A percentile compares a stretch with the other conserved stretches of the same genome.
These are phyloP conservation scores for Phoma sp. DNA, from an alignment of 2,329 filamentous ascomycete genomes.

Conservation along the genomic window DNA sequence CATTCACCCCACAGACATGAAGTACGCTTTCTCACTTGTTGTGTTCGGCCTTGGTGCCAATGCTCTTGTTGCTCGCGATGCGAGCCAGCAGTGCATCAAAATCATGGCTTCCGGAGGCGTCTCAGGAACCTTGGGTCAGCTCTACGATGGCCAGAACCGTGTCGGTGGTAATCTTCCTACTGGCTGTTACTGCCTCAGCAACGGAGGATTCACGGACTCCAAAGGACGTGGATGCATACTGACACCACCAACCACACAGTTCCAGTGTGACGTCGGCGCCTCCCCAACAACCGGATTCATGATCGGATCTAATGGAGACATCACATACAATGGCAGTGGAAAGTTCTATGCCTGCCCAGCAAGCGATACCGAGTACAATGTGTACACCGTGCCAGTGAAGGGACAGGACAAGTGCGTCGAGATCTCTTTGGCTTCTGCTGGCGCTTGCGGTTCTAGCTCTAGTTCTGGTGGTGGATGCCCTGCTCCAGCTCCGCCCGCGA, in stretches of 20 bases:
- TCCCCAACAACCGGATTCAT: conserved; percentile 59
- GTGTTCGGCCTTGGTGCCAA: conserved; percentile 30
- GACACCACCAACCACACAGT: conserved; percentile 64
- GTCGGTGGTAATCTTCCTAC: conserved; percentile 58
- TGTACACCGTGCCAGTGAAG: conserved; percentile 56
- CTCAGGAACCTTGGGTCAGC: conserved; percentile 63
- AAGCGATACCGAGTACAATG: conserved; percentile 60
- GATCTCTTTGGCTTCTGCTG: conserved; percentile 50
- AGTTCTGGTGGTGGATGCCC: neutral
- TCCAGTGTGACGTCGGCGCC: conserved; percentile 66
- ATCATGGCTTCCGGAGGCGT: conserved; percentile 32
- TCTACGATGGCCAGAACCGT: conserved; percentile 67
- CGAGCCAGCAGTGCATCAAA: conserved; percentile 23
- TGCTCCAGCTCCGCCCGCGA: neutral
- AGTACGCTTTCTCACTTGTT: conserved; percentile 27
- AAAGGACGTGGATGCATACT: conserved; percentile 67
- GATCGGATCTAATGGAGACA: conserved; percentile 58
- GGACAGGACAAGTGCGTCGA: conserved; percentile 57
- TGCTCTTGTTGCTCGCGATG: conserved; percentile 28
- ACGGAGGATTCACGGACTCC: conserved; percentile 58
- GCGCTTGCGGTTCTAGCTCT: conserved; percentile 32
- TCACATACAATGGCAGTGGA: conserved; percentile 59
- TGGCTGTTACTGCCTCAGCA: conserved; percentile 60
- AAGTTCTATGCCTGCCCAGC: conserved; percentile 68
- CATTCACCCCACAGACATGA: conserved; percentile 20